Evolutionary conservation across 1,284 basidiomycete species (phyloP).

Genomic region (Garcileccinum viscosum): DNA sequence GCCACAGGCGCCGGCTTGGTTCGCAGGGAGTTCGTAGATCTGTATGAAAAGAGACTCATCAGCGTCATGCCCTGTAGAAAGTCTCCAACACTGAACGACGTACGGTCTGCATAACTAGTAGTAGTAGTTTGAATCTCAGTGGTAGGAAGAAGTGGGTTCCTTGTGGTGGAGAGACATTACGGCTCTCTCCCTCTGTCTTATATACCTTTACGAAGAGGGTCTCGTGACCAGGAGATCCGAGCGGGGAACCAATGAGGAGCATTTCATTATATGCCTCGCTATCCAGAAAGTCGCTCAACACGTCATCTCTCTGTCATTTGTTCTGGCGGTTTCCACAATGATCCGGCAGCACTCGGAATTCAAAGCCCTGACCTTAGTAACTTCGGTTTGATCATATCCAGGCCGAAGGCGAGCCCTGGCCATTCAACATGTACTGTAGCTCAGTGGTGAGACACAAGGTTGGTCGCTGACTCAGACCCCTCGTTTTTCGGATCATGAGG

Average conservation of each 20-base stretch:
- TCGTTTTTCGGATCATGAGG: too few relatives aligned
- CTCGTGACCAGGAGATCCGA: neutral
- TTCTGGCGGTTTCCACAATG: neutral
- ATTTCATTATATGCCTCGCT: neutral
- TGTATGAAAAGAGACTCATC: neutral
- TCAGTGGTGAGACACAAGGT: too few relatives aligned
- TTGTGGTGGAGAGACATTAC: neutral
- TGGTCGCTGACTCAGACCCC: too few relatives aligned
- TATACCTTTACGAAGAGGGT: neutral
- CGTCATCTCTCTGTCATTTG: neutral
- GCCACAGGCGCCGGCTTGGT: neutral
- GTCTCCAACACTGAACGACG: neutral
- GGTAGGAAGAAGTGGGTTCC: neutral
- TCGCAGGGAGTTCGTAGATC: neutral
- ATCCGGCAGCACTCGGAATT: too few relatives aligned
- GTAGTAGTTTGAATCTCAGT: too few relatives aligned
- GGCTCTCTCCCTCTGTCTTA: neutral
- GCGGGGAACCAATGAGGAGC: neutral
- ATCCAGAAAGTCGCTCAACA: too few relatives aligned
- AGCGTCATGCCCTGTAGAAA: neutral
- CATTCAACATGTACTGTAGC: too few relatives aligned
- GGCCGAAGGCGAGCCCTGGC: too few relatives aligned
- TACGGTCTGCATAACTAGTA: neutral
- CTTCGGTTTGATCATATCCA: too few relatives aligned
- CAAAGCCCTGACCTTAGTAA: too few relatives aligned